A percentile compares a stretch with the other conserved stretches of the same genome.
These are phyloP conservation scores for Ceratocystis destructans DNA, from an alignment of 2,329 filamentous ascomycete species.

Conservation along the genomic window DNA sequence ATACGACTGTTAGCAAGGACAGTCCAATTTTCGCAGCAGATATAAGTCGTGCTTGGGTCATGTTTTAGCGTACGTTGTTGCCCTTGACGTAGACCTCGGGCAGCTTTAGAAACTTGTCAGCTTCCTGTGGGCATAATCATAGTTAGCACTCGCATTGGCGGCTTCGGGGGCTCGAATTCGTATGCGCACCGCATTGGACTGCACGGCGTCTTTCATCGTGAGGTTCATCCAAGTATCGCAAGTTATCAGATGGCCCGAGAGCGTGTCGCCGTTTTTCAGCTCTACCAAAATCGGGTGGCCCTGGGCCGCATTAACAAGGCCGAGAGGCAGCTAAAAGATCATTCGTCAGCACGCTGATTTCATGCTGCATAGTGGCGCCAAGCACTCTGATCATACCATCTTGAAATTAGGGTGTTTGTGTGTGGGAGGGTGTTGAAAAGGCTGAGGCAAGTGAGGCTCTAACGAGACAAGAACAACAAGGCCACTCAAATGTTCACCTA, in stretches of 20 bases:
- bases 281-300: slow-evolving; percentile 97
- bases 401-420: slow-evolving; percentile 2
- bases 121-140: slow-evolving; percentile 46
- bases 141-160: slow-evolving; percentile 20
- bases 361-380: neutral
- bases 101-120: slow-evolving; percentile 82
- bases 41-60: neutral
- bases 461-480: slow-evolving; percentile 1
- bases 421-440: neutral
- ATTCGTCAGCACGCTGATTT: neutral
- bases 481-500: neutral
- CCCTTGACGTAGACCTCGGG: slow-evolving; percentile 93
- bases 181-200: slow-evolving; percentile 62
- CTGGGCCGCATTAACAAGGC: slow-evolving; percentile 86
- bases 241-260: slow-evolving; percentile 89
- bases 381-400: neutral
- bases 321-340: slow-evolving; percentile 47
- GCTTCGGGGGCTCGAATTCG: neutral
- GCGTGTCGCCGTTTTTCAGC: slow-evolving; percentile 91
- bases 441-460: slow-evolving; percentile 8
- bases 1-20: slow-evolving; percentile 21
- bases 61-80: slow-evolving; percentile 62
- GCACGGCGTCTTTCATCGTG: slow-evolving; percentile 90
- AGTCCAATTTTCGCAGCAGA: neutral
- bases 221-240: slow-evolving; percentile 99